Conservation (phyloP, 768 basidiomycete genomes). For the Dioszegia hungarica region DNA sequence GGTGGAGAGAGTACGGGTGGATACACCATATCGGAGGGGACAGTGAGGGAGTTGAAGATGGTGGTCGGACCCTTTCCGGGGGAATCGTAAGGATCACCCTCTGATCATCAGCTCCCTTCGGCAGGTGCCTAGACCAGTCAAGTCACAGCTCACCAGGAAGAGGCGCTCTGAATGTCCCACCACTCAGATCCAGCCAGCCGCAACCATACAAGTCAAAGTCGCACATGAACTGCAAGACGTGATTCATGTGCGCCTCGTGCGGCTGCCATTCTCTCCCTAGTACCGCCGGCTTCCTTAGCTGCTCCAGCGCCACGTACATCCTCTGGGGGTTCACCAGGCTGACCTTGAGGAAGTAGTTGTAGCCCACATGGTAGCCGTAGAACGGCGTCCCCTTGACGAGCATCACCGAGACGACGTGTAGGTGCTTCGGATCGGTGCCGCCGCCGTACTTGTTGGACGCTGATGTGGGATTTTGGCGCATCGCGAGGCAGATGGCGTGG, state of each 20-base stretch:
- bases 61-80: constrained; percentile 13
- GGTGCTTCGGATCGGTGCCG: constrained; percentile 42
- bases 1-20: constrained; percentile 31
- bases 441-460: constrained; percentile 56
- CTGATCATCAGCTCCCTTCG: constrained; percentile 11
- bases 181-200: constrained; percentile 73
- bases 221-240: constrained; percentile 82
- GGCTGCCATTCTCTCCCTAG: constrained; percentile 72
- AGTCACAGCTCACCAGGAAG: constrained; percentile 47
- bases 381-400: constrained; percentile 93
- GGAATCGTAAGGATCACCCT: constrained; percentile 41
- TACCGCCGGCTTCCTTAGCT: constrained; percentile 75
- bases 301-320: constrained; percentile 65
- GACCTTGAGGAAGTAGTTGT: constrained; percentile 85
- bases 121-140: background rate
- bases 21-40: constrained; percentile 38
- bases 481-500: constrained; percentile 74
- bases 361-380: constrained; percentile 84
- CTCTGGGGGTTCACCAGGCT: constrained; percentile 65
- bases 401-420: constrained; percentile 62
- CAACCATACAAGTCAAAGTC: constrained; percentile 95
- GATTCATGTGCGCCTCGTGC: constrained; percentile 87
- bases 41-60: constrained; percentile 41
- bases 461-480: constrained; percentile 66
- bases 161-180: constrained; percentile 50